Evolutionary conservation across 2,329 filamentous ascomycete genomes (phyloP), one percentile per base, ranked within the genome.

Genomic region (Colletotrichum acutatum): DNA sequence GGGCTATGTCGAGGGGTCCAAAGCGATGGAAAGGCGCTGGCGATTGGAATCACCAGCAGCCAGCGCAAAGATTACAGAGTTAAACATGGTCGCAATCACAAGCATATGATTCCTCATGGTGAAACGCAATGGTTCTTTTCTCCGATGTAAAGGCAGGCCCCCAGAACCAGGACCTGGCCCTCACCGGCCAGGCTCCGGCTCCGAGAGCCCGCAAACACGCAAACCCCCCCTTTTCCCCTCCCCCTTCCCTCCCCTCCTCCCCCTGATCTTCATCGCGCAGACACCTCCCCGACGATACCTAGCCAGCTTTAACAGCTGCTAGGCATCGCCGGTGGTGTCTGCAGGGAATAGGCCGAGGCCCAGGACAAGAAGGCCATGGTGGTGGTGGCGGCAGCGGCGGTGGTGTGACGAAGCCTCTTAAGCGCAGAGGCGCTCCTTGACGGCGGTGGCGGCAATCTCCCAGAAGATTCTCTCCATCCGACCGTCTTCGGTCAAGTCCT

Each of bases 1-100:
- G 4, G 34, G 0, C 11, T 3, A 16, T 5, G 14, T 0, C 14
- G 2, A 37, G 12, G 30, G 8, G 1, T 1, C 34, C 5, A 11
- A 37, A 16, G 34, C 14, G 2, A 37, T n/a, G 3, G 14, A 37
- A 11, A 16, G 11, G 11, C 12, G 14, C 11, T 37, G 12, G 14
- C 34, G 5, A 14, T 37, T 2, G 14, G 5, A n/a, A n/a, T n/a
- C n/a, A n/a, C n/a, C 14, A 16, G 34, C 34, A 37, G 9, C 9
- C 11, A 37, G 34, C 34, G 11, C 9, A 37, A 3, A 1, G 9
- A 37, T 46, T 4, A 19, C 37, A 16, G 16, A 19, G 37, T 46
- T 7, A 8, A 8, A 30, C 28, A 8, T 46, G 37, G 42, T 46
- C 42, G 14, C 34, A 46, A 7, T 46, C 42, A 19, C 5, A 49